Base-by-base conservation (phyloP, 805 yeast genomes). In the Myxozyma sirexii region DNA sequence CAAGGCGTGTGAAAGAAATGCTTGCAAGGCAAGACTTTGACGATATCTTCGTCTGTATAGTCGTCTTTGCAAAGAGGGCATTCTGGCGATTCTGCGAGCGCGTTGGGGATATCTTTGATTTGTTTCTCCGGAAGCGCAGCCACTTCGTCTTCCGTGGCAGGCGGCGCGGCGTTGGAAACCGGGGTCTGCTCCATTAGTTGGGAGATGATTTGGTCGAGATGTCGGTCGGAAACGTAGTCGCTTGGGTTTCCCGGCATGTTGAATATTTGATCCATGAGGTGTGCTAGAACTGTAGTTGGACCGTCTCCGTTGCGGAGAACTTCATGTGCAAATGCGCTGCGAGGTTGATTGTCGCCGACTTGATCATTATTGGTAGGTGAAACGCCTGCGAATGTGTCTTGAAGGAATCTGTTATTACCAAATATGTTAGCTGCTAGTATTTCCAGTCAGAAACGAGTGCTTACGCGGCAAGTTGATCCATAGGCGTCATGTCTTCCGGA, bases 51-150 rank as follows among this genome's bases (percentile, higher is more conserved):
- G 7, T 21, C 44, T 21, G 56, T 52, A 41, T 58, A 64, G 2
- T 23, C 43, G 15, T 66, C 69, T 38, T 55, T 60, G 55, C 69
- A 66, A 15, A 66, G 58, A 4, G 67, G 65, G 33, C 69, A 66
- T 17, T 63, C 69, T 4, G 55, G 24, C n/a, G 56, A 39, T 27
- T 39, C 33, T 29, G 39, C 52, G 41, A 56, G 29, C n/a, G 43
- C 29, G 17, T 56, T 57, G 6, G 55, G 43, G 12, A 41, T 24
- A 8, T n/a, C 52, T 19, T 56, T 45, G 12, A 62, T 5, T 5
- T 7, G 7, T 26, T 13, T 27, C 5, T 10, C 44, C 10, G 59
- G 61, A 13, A 62, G 46, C 2, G 53, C 57, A 8, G 54, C n/a
- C 13, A 64, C 57, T 10, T 49, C 57, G 5, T 17, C 27, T 17